Conservation (phyloP, 2,329 filamentous ascomycete species). For the Penicillium sp. region DNA sequence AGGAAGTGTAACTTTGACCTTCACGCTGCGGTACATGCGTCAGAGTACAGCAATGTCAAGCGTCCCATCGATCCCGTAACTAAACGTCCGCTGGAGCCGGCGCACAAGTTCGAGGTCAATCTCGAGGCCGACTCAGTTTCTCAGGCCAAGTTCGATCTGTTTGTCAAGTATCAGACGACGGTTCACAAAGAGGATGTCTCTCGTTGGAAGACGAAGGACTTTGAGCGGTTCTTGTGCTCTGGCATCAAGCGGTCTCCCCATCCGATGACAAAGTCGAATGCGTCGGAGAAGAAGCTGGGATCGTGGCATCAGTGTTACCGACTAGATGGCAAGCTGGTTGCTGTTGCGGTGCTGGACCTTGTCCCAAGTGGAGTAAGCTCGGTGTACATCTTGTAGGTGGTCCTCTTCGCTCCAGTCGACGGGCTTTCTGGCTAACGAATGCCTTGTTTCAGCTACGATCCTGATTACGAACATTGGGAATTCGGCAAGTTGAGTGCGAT, state of each 20-base stretch:
- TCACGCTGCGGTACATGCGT: slow-evolving; percentile 45
- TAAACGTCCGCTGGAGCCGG: slow-evolving; percentile 50
- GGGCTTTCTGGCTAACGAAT: slow-evolving; percentile 1
- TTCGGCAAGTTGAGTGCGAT: slow-evolving; percentile 67
- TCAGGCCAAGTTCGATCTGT: slow-evolving; percentile 53
- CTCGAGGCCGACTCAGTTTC: slow-evolving; percentile 53
- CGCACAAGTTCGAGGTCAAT: slow-evolving; percentile 53
- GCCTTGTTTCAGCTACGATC: slow-evolving; percentile 55
- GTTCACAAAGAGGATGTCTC: slow-evolving; percentile 52
- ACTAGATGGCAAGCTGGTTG: slow-evolving; percentile 53
- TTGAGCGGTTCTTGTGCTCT: slow-evolving; percentile 53
- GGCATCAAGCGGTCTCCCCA: slow-evolving; percentile 48
- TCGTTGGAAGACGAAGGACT: slow-evolving; percentile 49
- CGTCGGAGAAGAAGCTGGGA: slow-evolving; percentile 49
- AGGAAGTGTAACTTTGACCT: slow-evolving; percentile 51
- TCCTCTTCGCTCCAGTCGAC: slow-evolving; percentile 2
- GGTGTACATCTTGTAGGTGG: slow-evolving; percentile 53
- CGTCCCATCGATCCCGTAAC: slow-evolving; percentile 50
- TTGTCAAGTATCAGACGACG: slow-evolving; percentile 51
- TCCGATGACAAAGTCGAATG: slow-evolving; percentile 32
- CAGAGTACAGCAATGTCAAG: slow-evolving; percentile 50
- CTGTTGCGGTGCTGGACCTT: slow-evolving; percentile 54
- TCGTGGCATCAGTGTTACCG: slow-evolving; percentile 58
- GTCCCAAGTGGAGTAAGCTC: slow-evolving; percentile 54
- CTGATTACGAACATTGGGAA: slow-evolving; percentile 62